Evolutionary conservation across 140 eudicot genomes (phyloP).

Genomic region (Bidens hawaiensis): DNA sequence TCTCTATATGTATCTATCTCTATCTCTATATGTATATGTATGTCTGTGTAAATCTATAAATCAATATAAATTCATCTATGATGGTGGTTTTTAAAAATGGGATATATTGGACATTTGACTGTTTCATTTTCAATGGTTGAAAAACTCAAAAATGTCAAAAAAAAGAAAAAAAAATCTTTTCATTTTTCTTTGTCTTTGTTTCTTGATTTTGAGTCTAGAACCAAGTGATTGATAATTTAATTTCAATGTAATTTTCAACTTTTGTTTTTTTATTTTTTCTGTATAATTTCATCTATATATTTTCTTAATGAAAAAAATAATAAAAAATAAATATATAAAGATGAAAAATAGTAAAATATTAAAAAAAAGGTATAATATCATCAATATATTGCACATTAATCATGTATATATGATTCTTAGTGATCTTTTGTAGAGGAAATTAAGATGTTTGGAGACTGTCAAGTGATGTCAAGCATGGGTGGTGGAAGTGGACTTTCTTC

Average conservation of each 20-base stretch:
- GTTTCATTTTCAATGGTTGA: background rate
- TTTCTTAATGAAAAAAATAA: too few relatives aligned
- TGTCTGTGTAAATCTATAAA: background rate
- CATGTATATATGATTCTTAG: too few relatives aligned
- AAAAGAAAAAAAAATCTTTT: too few relatives aligned
- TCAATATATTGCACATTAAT: too few relatives aligned
- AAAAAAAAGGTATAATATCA: too few relatives aligned
- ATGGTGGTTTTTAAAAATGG: conserved; percentile 8
- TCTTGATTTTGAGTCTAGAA: too few relatives aligned
- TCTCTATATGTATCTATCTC: too few relatives aligned
- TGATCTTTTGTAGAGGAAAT: conserved; percentile 13
- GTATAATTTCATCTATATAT: conserved; percentile 1
- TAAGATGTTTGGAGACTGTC: conserved; percentile 90
- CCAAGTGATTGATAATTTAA: too few relatives aligned
- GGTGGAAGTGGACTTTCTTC: conserved; percentile 52
- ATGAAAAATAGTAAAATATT: too few relatives aligned
- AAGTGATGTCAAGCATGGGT: conserved; percentile 71
- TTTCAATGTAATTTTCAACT: background rate
- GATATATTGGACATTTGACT: conserved; percentile 3
- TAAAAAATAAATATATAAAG: too few relatives aligned
- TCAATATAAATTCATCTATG: background rate
- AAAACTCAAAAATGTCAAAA: background rate
- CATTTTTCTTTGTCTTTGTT: too few relatives aligned
- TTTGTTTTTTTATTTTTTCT: background rate
- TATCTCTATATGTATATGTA: background rate